These are phyloP conservation scores for Spathaspora boniae DNA, from an alignment of 805 yeast species.

Conservation along the genomic window DNA sequence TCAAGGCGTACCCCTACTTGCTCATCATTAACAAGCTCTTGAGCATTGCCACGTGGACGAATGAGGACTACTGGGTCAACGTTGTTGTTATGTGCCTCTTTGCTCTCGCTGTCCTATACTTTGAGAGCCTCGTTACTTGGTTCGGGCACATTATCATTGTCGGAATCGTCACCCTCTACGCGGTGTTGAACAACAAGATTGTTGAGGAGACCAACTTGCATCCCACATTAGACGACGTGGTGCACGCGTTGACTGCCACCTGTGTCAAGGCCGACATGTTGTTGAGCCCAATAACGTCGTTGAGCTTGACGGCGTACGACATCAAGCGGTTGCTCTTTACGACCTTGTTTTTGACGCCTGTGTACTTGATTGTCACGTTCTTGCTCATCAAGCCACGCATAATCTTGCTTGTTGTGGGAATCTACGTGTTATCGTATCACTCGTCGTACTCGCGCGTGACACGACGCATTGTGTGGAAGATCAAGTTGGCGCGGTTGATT, in stretches of 20 bases:
- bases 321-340: constrained; percentile 78
- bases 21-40: constrained; percentile 66
- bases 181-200: constrained; percentile 54
- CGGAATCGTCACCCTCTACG: constrained; percentile 55
- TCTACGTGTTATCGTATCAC: constrained; percentile 74
- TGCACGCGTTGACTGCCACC: constrained; percentile 70
- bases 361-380: constrained; percentile 67
- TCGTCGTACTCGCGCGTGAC: constrained; percentile 82
- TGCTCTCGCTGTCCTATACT: constrained; percentile 64
- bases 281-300: constrained; percentile 71
- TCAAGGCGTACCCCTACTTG: constrained; percentile 81
- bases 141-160: constrained; percentile 77
- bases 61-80: constrained; percentile 76
- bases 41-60: constrained; percentile 86
- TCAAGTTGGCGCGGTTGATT: constrained; percentile 62
- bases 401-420: constrained; percentile 55
- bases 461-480: constrained; percentile 81
- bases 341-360: constrained; percentile 80
- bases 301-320: constrained; percentile 74
- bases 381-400: constrained; percentile 70
- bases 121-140: constrained; percentile 73
- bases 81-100: constrained; percentile 55
- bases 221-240: constrained; percentile 85
- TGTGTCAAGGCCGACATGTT: constrained; percentile 74
- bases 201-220: constrained; percentile 56